Evolutionary conservation across 164 flowering plant species (phyloP).

Genomic region (Umbilicus rupestris): DNA sequence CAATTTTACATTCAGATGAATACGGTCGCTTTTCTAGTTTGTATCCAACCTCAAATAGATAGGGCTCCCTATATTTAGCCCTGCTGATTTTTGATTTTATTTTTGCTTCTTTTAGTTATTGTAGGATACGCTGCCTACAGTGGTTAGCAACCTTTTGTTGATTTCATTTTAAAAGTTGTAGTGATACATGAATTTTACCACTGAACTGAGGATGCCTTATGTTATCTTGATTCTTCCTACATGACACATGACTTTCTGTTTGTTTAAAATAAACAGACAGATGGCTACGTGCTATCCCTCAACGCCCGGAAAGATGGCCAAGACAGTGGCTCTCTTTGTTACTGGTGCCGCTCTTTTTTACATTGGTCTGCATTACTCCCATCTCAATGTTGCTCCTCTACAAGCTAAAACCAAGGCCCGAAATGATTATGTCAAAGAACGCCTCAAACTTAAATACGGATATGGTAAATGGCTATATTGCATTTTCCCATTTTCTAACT

Average conservation of each 20-base stretch:
- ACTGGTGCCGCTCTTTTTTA: slow-evolving; percentile 40
- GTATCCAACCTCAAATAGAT: too few relatives aligned
- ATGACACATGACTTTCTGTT: background rate
- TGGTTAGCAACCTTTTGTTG: too few relatives aligned
- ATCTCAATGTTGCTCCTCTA: slow-evolving; percentile 52
- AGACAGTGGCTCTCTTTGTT: slow-evolving; percentile 31
- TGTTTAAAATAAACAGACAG: background rate
- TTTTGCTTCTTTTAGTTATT: too few relatives aligned
- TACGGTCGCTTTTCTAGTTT: too few relatives aligned
- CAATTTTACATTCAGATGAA: too few relatives aligned
- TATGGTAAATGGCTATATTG: background rate
- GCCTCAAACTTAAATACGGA: slow-evolving; percentile 40
- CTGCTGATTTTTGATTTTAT: too few relatives aligned
- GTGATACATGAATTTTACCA: too few relatives aligned
- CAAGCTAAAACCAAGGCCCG: slow-evolving; percentile 69
- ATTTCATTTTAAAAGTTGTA: too few relatives aligned
- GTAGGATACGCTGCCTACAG: too few relatives aligned
- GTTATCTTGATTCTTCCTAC: background rate
- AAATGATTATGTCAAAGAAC: slow-evolving; percentile 43
- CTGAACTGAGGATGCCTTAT: too few relatives aligned
- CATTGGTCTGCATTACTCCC: slow-evolving; percentile 41
- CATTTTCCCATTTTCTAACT: too few relatives aligned
- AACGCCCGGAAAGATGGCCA: slow-evolving; percentile 39
- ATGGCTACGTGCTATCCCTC: slow-evolving; percentile 51
- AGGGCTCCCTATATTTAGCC: too few relatives aligned